Evolutionary conservation across 768 basidiomycete species (phyloP).

Genomic region (Lactifluus subvellereus): DNA sequence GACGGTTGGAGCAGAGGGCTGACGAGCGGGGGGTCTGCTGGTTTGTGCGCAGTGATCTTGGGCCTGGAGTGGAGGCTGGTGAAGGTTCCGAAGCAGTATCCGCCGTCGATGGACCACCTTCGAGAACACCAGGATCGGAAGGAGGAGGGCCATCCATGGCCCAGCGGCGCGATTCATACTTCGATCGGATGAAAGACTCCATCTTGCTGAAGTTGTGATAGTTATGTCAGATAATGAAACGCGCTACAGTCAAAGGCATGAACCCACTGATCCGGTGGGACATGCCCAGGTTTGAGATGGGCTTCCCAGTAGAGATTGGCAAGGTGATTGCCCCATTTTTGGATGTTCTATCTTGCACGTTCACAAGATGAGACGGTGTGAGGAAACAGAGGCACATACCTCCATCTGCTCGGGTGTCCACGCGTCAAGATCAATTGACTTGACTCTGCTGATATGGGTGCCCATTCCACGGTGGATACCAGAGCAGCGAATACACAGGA

Average conservation of each 20-base stretch:
- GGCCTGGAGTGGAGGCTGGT: conserved; percentile 17
- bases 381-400: conserved; percentile 36
- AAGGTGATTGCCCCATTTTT: conserved; percentile 90
- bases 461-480: conserved; percentile 98
- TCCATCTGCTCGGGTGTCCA: conserved; percentile 99
- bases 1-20: conserved; percentile 25
- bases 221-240: neutral
- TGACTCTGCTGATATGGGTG: conserved; percentile 95
- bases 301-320: conserved; percentile 98
- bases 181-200: conserved; percentile 94
- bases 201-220: conserved; percentile 66
- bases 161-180: conserved; percentile 93
- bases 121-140: conserved; percentile 72
- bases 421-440: conserved; percentile 93
- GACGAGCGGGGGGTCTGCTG: conserved; percentile 32
- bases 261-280: conserved; percentile 91
- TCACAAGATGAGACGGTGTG: neutral
- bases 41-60: conserved; percentile 28
- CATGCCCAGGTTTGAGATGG: conserved; percentile 84
- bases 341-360: conserved; percentile 50
- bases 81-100: conserved; percentile 23
- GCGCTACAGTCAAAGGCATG: neutral
- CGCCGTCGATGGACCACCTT: conserved; percentile 35
- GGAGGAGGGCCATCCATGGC: conserved; percentile 87
- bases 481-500: conserved; percentile 94